These are phyloP conservation scores for Furcasterigmium furcatum DNA, from an alignment of 2,329 filamentous ascomycete species.

Conservation along the genomic window DNA sequence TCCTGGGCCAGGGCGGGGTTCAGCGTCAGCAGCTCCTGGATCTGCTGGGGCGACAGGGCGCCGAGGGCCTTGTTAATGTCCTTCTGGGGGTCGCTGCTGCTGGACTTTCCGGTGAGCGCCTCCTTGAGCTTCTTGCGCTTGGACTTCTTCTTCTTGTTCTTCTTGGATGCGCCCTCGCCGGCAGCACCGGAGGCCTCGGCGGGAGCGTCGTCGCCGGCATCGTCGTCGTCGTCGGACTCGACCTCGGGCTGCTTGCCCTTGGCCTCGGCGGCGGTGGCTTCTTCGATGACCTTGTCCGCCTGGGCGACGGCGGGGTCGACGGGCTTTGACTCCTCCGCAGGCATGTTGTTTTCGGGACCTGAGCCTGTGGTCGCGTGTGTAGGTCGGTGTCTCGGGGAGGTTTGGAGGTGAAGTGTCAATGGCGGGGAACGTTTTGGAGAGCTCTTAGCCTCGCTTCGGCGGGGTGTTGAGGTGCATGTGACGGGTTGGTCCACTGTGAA, in stretches of 20 bases:
- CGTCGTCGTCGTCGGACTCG: constrained; percentile 44
- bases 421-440: constrained; percentile 12
- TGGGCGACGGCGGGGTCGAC: constrained; percentile 50
- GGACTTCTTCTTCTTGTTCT: constrained; percentile 59
- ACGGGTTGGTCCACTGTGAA: too few relatives aligned
- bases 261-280: constrained; percentile 26
- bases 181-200: constrained; percentile 34
- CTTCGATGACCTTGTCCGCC: constrained; percentile 34
- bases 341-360: constrained; percentile 25
- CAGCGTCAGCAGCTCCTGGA: constrained; percentile 65
- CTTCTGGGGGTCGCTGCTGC: constrained; percentile 26
- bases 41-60: constrained; percentile 52
- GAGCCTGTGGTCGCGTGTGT: constrained; percentile 9
- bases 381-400: constrained; percentile 10
- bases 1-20: constrained; percentile 71
- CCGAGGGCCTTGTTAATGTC: constrained; percentile 49
- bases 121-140: constrained; percentile 61
- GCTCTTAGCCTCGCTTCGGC: too few relatives aligned
- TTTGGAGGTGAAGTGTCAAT: constrained; percentile 5
- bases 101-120: constrained; percentile 26
- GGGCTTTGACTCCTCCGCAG: constrained; percentile 61
- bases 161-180: constrained; percentile 29
- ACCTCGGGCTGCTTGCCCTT: constrained; percentile 45
- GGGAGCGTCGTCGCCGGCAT: constrained; percentile 30
- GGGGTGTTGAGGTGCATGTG: too few relatives aligned